Percentiles rank a stretch among this genome's conserved stretches.
Evolutionary conservation across 202 grass and related monocot genomes (phyloP).

Genomic region (Panicum hallii): DNA sequence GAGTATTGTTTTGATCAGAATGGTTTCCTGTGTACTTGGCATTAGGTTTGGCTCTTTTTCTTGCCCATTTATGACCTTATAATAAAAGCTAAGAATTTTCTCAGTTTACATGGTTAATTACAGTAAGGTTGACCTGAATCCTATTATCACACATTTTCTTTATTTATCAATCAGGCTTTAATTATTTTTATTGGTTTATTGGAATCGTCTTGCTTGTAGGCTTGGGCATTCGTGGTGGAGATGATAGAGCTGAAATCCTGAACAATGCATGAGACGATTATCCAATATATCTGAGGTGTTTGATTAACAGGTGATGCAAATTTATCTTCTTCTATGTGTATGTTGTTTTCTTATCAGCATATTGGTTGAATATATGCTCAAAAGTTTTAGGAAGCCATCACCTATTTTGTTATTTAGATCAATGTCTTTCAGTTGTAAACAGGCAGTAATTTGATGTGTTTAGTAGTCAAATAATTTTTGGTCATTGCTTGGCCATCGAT

Average conservation of each 20-base stretch:
- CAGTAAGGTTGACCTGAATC: background rate
- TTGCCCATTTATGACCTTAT: background rate
- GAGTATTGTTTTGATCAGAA: background rate
- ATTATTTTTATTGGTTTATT: background rate
- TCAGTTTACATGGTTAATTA: background rate
- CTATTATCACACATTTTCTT: background rate
- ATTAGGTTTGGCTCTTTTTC: background rate
- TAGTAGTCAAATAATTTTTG: constrained; percentile 7
- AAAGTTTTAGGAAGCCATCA: background rate
- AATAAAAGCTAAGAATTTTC: background rate
- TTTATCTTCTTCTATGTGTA: background rate
- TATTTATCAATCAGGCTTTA: constrained; percentile 1
- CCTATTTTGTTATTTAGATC: background rate
- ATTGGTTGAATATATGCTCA: background rate
- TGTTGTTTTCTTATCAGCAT: background rate
- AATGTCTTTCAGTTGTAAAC: background rate
- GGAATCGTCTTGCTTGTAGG: background rate
- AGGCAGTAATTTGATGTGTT: background rate
- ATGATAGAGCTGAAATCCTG: background rate
- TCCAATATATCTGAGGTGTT: background rate
- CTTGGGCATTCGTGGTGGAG: constrained; percentile 1
- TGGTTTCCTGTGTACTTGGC: background rate
- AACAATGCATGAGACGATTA: background rate
- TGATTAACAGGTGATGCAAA: background rate
- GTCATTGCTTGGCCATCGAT: background rate